A percentile compares a stretch with the other conserved stretches of the same genome.
These are phyloP conservation scores for Cladosporium sp. DNA, from an alignment of 2,329 filamentous ascomycete genomes.

Conservation along the genomic window DNA sequence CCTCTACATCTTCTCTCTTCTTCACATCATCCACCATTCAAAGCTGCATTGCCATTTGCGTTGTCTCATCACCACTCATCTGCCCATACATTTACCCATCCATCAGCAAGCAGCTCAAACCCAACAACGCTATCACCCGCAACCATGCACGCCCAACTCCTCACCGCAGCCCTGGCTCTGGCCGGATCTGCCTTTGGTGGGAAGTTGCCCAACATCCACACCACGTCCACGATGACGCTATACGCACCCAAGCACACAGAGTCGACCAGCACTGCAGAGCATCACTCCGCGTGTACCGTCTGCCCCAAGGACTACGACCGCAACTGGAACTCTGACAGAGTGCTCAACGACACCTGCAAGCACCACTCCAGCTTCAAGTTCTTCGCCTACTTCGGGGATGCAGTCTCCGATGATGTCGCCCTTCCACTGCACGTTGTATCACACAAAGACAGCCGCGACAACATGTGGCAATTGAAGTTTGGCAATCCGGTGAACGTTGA, in stretches of 20 bases:
- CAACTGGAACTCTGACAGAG: conserved; percentile 21
- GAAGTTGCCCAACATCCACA: not conserved
- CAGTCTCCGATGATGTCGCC: not conserved
- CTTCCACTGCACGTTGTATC: not conserved
- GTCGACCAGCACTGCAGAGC: not conserved
- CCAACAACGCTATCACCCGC: not conserved
- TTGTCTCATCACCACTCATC: not conserved
- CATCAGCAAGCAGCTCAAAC: not conserved
- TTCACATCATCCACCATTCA: conserved; percentile 2
- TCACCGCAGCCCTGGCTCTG: not conserved
- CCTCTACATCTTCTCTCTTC: not conserved
- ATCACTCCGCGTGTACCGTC: not conserved
- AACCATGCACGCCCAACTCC: conserved; percentile 2
- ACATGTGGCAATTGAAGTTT: conserved; percentile 12
- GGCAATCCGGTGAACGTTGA: not conserved
- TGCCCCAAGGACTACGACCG: conserved; percentile 4
- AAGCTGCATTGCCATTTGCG: not conserved
- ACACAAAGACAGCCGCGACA: not conserved
- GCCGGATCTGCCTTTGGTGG: conserved; percentile 2
- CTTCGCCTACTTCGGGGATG: not conserved
- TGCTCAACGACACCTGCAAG: conserved; percentile 27
- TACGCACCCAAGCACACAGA: not conserved
- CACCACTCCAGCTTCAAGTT: conserved; percentile 26
- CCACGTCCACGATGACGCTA: not conserved
- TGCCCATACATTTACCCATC: not conserved